These are phyloP conservation scores for Mycena capillaripes DNA, from an alignment of 768 basidiomycete species.

Conservation along the genomic window DNA sequence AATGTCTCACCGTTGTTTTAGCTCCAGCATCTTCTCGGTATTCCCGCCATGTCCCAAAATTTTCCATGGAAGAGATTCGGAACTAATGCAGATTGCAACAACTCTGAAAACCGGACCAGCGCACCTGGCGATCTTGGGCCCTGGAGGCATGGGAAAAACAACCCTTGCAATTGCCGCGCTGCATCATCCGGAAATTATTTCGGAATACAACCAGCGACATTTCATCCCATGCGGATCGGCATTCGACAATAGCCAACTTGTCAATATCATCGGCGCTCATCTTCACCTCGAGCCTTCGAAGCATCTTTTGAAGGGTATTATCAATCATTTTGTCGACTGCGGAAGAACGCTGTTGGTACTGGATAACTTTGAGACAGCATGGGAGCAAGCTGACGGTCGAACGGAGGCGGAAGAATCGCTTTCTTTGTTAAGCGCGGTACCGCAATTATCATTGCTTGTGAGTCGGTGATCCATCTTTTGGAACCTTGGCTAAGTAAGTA, in stretches of 20 bases:
- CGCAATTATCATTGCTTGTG: conserved; percentile 18
- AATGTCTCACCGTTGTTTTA: not conserved
- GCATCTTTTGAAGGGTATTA: not conserved
- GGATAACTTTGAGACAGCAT: conserved; percentile 30
- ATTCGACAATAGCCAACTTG: not conserved
- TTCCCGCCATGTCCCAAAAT: conserved; percentile 6
- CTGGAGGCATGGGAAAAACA: conserved; percentile 26
- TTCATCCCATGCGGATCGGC: conserved; percentile 30
- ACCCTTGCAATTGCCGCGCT: conserved; percentile 5
- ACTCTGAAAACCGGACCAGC: not conserved
- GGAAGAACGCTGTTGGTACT: conserved; percentile 11
- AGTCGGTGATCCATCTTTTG: not conserved
- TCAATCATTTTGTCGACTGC: not conserved
- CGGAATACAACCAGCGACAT: conserved; percentile 4
- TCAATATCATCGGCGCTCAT: not conserved
- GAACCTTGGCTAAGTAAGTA: not conserved
- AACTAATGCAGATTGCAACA: not conserved
- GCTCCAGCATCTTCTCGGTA: not conserved
- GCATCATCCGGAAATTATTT: conserved; percentile 1
- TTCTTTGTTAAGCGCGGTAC: conserved; percentile 4
- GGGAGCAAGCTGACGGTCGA: conserved; percentile 14
- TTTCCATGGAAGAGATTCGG: conserved; percentile 10
- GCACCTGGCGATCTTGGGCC: not conserved
- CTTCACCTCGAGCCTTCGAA: conserved; percentile 12
- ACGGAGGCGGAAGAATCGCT: conserved; percentile 25